Conservation (phyloP, 352 stramenopile genomes). For the Blastocystis sp. region DNA sequence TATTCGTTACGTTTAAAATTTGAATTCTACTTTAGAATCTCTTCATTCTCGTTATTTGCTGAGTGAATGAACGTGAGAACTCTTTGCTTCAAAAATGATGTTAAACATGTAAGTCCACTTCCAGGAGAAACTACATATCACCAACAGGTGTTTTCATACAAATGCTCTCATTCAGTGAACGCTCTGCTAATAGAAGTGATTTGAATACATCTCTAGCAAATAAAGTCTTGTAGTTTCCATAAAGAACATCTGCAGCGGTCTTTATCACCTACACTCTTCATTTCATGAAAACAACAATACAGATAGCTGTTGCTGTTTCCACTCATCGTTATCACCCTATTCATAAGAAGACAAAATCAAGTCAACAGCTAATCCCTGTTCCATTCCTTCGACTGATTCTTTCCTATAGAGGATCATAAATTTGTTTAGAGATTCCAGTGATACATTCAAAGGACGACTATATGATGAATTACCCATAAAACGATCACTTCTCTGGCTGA, state of each 20-base stretch:
- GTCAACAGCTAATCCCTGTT: background rate
- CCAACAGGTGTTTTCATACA: background rate
- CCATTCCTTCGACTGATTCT: conserved; percentile 6
- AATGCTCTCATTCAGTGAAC: conserved; percentile 2
- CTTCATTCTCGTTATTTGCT: conserved; percentile 18
- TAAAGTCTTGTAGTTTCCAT: conserved; percentile 11
- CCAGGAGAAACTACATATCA: background rate
- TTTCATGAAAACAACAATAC: background rate
- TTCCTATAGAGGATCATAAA: conserved; percentile 34
- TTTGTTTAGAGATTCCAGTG: conserved; percentile 36
- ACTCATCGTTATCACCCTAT: conserved; percentile 57
- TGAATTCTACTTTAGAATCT: background rate
- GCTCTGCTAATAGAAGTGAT: conserved; percentile 12
- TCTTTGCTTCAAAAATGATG: conserved; percentile 9
- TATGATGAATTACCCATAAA: background rate
- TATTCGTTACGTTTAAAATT: background rate
- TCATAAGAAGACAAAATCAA: background rate
- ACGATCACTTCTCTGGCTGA: background rate
- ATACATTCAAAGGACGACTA: conserved; percentile 47
- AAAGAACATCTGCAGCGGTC: conserved; percentile 2
- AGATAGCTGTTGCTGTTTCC: conserved; percentile 42
- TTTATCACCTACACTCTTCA: conserved; percentile 40
- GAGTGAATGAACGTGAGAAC: conserved; percentile 17
- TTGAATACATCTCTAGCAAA: conserved; percentile 37
- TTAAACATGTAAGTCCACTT: background rate